Evolutionary conservation across 2,329 filamentous ascomycete genomes (phyloP), one percentile per base, ranked within the genome.

Genomic region (Cercospora sp.): DNA sequence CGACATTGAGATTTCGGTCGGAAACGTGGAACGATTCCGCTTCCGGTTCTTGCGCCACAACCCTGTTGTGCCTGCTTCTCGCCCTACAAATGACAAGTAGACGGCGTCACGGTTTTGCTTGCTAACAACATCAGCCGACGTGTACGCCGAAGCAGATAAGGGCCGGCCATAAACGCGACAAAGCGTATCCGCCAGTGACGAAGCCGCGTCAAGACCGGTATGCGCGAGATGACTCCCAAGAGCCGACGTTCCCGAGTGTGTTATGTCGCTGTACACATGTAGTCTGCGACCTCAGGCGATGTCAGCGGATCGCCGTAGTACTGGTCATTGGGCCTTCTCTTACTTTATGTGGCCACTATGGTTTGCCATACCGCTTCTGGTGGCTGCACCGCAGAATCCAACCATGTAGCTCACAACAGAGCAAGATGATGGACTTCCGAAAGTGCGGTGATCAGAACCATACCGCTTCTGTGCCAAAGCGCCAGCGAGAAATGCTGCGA

Each of bases 21-120:
- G 55, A 59, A 59, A 36, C 30, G 55, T 59, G 55, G 55, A 59
- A 59, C 31, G 12, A 59, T 59, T 59, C 55, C 55, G 55, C 55
- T 59, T 59, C 31, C 55, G 55, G 55, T 28, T 28, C 23, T 28
- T 12, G 48, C 48, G 48, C 48, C 48, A 55, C 23, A 55, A 55
- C 20, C 48, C 45, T 48, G 45, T 23, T 23, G 18, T 53, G 23
- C 48, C 48, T 53, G 48, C 23, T 6, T 55, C 48, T 55, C 48
- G 48, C 23, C 48, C 48, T 55, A 28, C 48, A 13, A 28, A 16
- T 2, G 48, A 55, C 23, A 55, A 55, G 23, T 13, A n/a, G 23
- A 55, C 48, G 31, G 31, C 31, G 31, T 13, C 31, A 33, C 31
- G 10, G 48, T 23, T 28, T 28, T 16, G 48, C 48, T 55, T 55